Base-by-base conservation (phyloP, 1,139 yeast genomes). In the Suhomyces coccinellae region DNA sequence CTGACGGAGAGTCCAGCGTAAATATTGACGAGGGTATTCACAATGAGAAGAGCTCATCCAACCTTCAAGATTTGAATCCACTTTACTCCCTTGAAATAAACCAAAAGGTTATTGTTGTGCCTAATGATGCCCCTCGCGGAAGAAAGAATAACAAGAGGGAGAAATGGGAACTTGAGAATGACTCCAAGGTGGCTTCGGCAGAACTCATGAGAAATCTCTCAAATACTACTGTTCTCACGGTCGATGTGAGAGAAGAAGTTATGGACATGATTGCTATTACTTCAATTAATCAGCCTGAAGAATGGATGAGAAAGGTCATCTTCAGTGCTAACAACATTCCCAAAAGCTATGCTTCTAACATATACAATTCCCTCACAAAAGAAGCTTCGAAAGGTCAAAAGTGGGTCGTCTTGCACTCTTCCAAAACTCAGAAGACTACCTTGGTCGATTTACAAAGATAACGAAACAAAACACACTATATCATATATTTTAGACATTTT, bases 281-380 rank as follows among this genome's bases (percentile, higher is more conserved):
- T 0, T 84, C 96, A 0, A 74, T 91, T 16, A 75, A 76, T 34
- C 89, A 83, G 51, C 84, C 82, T 33, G 97, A 91, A 50, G 96
- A 90, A 73, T 91, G 97, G 97, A 69, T 83, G 38, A 73, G 95
- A 54, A 85, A 87, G 54, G 90, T 90, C 2, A 87, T 90, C 10
- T 89, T 90, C 33, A 58, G 66, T 6, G 66, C 66, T 41, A 72
- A 72, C 48, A 65, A 71, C 24, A 77, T 87, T 2, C 95, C 96
- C 15, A 77, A 88, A 61, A 87, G 90, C 48, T 90, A 86, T 66
- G 84, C 91, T 2, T 66, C 79, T 28, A 85, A 82, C 48, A 85
- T 89, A 10, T 87, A 86, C 61, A 80, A 78, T 52, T 78, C 88
- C 1, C 70, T 91, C 40, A 71, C 83, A 6, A 87, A 85, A 55